phyloP scores from a whole-genome alignment of 371 early-diverging fungal species.

The Mucor circinelloides region DNA sequence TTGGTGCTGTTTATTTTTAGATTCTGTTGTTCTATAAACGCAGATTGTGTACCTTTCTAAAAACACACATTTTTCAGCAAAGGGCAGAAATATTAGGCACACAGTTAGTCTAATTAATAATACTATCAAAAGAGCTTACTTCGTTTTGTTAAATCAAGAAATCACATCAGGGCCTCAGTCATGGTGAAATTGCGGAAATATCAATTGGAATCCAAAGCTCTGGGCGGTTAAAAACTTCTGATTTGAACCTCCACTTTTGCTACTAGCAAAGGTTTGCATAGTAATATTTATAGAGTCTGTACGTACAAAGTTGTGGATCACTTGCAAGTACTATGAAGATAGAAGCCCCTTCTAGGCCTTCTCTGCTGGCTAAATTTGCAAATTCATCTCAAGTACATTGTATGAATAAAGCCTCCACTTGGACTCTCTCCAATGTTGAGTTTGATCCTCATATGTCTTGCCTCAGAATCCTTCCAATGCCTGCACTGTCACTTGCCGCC shows the following conservation, averaged over 20 bases:
- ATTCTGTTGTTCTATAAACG: background rate
- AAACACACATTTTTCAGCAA: background rate
- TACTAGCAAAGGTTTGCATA: too few species aligned
- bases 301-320: background rate
- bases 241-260: background rate
- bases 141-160: too few species aligned
- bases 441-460: background rate
- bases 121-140: too few species aligned
- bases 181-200: too few species aligned
- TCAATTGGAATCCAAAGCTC: background rate
- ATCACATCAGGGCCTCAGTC: too few species aligned
- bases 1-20: background rate
- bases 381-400: too few species aligned
- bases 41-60: background rate
- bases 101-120: background rate
- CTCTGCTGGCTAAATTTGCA: too few species aligned
- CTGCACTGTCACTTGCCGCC: background rate
- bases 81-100: background rate
- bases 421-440: too few species aligned
- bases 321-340: too few species aligned
- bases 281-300: background rate
- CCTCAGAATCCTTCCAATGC: background rate
- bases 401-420: too few species aligned
- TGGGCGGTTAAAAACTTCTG: background rate
- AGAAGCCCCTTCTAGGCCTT: too few species aligned